Conservation (phyloP, 495 filamentous ascomycete genomes). For the Physcia stellaris region DNA sequence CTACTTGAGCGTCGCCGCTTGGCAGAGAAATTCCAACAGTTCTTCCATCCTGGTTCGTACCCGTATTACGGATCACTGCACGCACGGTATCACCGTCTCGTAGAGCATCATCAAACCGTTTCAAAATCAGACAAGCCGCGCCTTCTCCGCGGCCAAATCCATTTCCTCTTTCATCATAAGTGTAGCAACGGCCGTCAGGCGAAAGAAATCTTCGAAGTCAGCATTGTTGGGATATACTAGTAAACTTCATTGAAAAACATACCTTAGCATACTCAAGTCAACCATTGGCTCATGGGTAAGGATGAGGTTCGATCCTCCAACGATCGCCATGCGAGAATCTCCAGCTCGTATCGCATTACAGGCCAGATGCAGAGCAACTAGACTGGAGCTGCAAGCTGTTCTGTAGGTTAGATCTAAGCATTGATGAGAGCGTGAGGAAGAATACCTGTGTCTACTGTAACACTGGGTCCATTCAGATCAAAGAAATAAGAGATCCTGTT, state of each 20-base stretch:
- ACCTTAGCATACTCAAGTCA: constrained; percentile 22
- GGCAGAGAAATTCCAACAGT: constrained; percentile 28
- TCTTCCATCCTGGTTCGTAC: constrained; percentile 36
- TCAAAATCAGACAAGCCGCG: constrained; percentile 25
- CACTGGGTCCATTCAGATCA: constrained; percentile 13
- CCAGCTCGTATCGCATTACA: constrained; percentile 27
- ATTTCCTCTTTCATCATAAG: constrained; percentile 17
- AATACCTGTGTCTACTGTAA: constrained; percentile 22
- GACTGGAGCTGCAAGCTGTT: constrained; percentile 29
- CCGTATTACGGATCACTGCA: constrained; percentile 18
- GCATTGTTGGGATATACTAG: too few relatives aligned
- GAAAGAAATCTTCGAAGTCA: constrained; percentile 25
- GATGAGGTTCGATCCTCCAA: constrained; percentile 27
- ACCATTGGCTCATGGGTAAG: constrained; percentile 11
- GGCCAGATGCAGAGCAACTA: constrained; percentile 18
- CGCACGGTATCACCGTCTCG: constrained; percentile 33
- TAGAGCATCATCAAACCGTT: constrained; percentile 25
- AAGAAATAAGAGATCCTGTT: constrained; percentile 20
- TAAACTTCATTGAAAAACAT: too few relatives aligned
- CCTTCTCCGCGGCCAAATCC: constrained; percentile 35
- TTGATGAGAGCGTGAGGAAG: too few relatives aligned
- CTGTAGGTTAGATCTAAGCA: too few relatives aligned
- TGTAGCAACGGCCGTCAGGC: constrained; percentile 34
- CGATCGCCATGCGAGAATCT: constrained; percentile 29
- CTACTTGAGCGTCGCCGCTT: constrained; percentile 21